phyloP scores from a whole-genome alignment of 306 rosid genomes.

The Dryas drummondii region DNA sequence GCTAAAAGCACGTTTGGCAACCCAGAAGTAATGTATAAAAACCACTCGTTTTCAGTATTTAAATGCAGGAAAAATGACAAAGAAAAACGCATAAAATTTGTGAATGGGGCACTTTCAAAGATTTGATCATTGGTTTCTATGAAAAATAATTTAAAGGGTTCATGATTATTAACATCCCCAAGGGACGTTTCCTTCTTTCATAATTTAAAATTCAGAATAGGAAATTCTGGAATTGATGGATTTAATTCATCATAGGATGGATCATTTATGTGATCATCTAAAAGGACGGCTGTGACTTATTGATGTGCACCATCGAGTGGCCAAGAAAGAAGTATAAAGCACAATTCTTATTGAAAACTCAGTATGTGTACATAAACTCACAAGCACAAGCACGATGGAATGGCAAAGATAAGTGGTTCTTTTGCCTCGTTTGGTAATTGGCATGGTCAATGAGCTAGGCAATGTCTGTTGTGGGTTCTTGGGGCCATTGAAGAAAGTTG shows the following conservation, averaged over 20 bases:
- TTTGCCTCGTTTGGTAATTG: neutral
- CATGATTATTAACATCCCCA: neutral
- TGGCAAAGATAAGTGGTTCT: neutral
- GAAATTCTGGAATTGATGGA: neutral
- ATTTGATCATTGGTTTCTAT: neutral
- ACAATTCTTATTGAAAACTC: neutral
- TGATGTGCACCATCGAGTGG: neutral
- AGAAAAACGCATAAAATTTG: no score
- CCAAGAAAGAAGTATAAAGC: neutral
- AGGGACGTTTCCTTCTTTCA: neutral
- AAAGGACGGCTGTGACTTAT: no score
- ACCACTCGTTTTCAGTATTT: neutral
- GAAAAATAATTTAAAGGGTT: neutral
- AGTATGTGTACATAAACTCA: constrained; percentile 8
- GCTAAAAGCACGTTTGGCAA: neutral
- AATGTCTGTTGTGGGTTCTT: neutral
- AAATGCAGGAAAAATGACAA: neutral
- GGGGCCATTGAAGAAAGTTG: neutral
- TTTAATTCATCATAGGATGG: neutral
- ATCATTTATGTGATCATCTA: no score
- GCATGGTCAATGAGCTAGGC: neutral
- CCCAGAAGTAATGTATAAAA: no score
- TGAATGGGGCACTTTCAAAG: no score
- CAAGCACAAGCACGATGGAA: constrained; percentile 3
- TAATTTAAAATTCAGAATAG: neutral